Percentiles rank a stretch among this genome's conserved stretches.
phyloP scores from a whole-genome alignment of 2,329 filamentous ascomycete genomes.

The Phyllosticta citrichinensis region DNA sequence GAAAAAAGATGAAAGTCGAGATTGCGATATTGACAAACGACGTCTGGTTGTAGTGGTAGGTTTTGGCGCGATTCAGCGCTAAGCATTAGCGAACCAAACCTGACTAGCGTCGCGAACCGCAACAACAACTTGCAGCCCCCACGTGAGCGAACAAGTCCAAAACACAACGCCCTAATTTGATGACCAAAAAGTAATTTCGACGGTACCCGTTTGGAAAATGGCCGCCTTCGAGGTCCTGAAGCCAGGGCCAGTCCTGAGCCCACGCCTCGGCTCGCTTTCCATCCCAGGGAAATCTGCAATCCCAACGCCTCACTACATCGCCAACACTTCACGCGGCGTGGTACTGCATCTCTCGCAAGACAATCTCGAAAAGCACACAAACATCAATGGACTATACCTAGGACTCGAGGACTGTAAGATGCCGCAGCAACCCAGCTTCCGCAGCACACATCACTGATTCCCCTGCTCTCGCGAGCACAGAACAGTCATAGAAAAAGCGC shows the following conservation, averaged over 20 bases:
- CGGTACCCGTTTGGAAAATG: slow-evolving; percentile 28
- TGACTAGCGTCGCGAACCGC: background rate
- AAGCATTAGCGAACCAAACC: background rate
- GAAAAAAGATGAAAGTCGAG: too few species aligned
- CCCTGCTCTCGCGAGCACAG: slow-evolving; percentile 27
- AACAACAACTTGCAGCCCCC: background rate
- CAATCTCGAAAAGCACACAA: slow-evolving; percentile 55
- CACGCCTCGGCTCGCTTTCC: slow-evolving; percentile 58
- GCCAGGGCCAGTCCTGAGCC: slow-evolving; percentile 30
- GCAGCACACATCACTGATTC: slow-evolving; percentile 26
- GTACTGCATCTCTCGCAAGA: slow-evolving; percentile 87
- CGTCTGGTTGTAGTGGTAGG: background rate
- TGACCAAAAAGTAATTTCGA: background rate
- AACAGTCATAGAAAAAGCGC: slow-evolving; percentile 53
- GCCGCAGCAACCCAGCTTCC: background rate
- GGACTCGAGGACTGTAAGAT: slow-evolving; percentile 87
- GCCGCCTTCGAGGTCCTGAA: slow-evolving; percentile 35
- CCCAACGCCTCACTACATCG: slow-evolving; percentile 74
- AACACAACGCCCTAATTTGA: background rate
- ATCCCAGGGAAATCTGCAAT: slow-evolving; percentile 56
- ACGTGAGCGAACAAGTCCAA: background rate
- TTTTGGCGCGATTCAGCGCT: background rate
- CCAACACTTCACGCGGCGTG: slow-evolving; percentile 69
- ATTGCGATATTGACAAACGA: too few species aligned
- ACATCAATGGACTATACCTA: slow-evolving; percentile 63